These are phyloP conservation scores for Pulveroboletus sp. DNA, from an alignment of 768 basidiomycete genomes.

Conservation along the genomic window DNA sequence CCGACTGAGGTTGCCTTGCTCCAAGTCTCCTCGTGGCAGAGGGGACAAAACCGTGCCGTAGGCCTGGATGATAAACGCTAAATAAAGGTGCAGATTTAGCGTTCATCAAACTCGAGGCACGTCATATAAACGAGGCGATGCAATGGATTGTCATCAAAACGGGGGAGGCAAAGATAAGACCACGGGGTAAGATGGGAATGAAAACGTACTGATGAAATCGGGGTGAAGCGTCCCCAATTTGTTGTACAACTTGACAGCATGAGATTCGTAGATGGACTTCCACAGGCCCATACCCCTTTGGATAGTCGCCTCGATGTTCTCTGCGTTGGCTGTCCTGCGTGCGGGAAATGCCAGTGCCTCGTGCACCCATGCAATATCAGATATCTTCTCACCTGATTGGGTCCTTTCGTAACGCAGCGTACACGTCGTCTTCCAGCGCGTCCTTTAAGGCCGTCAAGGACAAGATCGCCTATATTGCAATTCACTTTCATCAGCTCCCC, in stretches of 20 bases:
- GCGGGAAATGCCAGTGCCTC: slow-evolving; percentile 21
- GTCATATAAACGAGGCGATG: slow-evolving; percentile 29
- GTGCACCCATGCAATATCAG: slow-evolving; percentile 13
- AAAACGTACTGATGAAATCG: slow-evolving; percentile 82
- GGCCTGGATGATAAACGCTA: slow-evolving; percentile 83
- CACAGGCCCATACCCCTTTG: slow-evolving; percentile 70
- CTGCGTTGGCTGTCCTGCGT: slow-evolving; percentile 51
- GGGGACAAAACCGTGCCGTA: slow-evolving; percentile 79
- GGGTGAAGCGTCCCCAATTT: slow-evolving; percentile 88
- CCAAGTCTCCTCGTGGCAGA: slow-evolving; percentile 58
- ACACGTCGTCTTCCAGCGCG: slow-evolving; percentile 80
- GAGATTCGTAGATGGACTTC: slow-evolving; percentile 85
- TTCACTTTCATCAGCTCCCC: slow-evolving; percentile 6
- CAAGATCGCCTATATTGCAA: slow-evolving; percentile 62
- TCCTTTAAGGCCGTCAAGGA: slow-evolving; percentile 72
- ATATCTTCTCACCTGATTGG: slow-evolving; percentile 54
- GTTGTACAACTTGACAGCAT: slow-evolving; percentile 82
- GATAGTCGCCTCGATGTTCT: slow-evolving; percentile 65
- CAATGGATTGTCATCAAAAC: slow-evolving; percentile 25
- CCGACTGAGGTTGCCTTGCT: slow-evolving; percentile 83
- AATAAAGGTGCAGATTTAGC: slow-evolving; percentile 23
- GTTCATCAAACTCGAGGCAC: slow-evolving; percentile 31
- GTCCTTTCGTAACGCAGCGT: slow-evolving; percentile 57
- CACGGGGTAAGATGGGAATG: slow-evolving; percentile 30
- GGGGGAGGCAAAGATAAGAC: slow-evolving; percentile 27